Conservation (phyloP, 2,329 filamentous ascomycete species). For the Fusarium secorum region DNA sequence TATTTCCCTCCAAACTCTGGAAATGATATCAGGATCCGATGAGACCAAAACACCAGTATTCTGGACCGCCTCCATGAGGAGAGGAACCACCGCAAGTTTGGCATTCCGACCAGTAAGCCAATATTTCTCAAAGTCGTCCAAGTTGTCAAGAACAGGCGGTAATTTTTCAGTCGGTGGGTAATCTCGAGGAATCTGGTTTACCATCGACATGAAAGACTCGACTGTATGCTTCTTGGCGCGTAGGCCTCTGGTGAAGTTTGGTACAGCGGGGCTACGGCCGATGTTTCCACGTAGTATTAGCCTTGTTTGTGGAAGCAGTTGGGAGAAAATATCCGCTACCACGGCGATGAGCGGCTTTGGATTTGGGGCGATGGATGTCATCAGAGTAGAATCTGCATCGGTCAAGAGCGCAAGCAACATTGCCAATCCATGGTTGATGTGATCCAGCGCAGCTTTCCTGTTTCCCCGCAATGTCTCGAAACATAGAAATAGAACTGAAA, state of each 20-base stretch:
- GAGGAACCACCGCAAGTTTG: slow-evolving; percentile 7
- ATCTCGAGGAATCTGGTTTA: slow-evolving; percentile 11
- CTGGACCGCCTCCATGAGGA: slow-evolving; percentile 19
- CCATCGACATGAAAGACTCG: slow-evolving; percentile 26
- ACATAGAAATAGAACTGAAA: slow-evolving; percentile 44
- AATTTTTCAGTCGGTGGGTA: background rate
- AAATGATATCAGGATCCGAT: slow-evolving; percentile 1
- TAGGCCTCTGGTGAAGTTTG: slow-evolving; percentile 28
- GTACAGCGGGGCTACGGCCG: slow-evolving; percentile 11
- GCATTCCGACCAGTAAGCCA: slow-evolving; percentile 3
- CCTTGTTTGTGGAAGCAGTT: slow-evolving; percentile 22
- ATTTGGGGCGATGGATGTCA: slow-evolving; percentile 28
- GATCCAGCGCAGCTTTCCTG: slow-evolving; percentile 44
- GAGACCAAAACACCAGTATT: slow-evolving; percentile 1
- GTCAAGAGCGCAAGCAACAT: slow-evolving; percentile 46
- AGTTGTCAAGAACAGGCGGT: slow-evolving; percentile 6
- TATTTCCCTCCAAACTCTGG: slow-evolving; percentile 3
- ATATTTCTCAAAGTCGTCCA: slow-evolving; percentile 37
- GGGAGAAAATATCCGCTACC: slow-evolving; percentile 27
- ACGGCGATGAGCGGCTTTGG: slow-evolving; percentile 30
- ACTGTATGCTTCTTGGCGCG: slow-evolving; percentile 25
- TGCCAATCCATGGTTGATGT: slow-evolving; percentile 48
- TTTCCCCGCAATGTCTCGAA: slow-evolving; percentile 46
- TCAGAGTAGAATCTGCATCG: slow-evolving; percentile 24
- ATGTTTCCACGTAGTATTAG: slow-evolving; percentile 21